These are phyloP conservation scores for Saturnispora galanensis DNA, from an alignment of 805 yeast genomes.

Conservation along the genomic window DNA sequence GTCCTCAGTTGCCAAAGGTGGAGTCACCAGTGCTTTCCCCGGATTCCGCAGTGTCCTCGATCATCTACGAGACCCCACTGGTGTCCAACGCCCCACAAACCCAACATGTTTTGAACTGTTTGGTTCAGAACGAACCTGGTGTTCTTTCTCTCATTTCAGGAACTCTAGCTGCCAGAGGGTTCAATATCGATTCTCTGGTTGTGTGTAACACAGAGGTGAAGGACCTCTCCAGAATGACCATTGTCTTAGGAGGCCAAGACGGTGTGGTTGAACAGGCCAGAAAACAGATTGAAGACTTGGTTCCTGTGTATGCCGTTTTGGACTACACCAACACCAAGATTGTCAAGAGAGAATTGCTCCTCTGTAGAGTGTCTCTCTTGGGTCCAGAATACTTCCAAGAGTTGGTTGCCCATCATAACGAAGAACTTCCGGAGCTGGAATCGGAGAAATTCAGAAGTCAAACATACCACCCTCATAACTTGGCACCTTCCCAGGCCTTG, in stretches of 20 bases:
- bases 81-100: conserved; percentile 53
- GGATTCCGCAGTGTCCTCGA: conserved; percentile 93
- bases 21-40: conserved; percentile 95
- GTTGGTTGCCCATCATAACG: conserved; percentile 74
- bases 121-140: conserved; percentile 98
- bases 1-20: conserved; percentile 87
- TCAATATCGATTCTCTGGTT: conserved; percentile 94
- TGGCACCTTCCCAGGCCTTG: conserved; percentile 83
- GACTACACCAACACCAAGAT: conserved; percentile 88
- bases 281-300: conserved; percentile 94
- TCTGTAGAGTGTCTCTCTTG: conserved; percentile 84
- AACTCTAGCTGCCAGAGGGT: conserved; percentile 94
- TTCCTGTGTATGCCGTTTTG: conserved; percentile 95
- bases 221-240: conserved; percentile 94
- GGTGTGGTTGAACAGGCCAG: conserved; percentile 97
- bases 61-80: conserved; percentile 81
- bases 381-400: conserved; percentile 99
- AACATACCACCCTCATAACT: conserved; percentile 76
- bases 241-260: conserved; percentile 87
- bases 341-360: conserved; percentile 79
- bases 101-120: conserved; percentile 88
- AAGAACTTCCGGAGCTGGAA: conserved; percentile 31
- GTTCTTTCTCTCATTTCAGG: conserved; percentile 89
- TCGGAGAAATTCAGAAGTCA: conserved; percentile 34
- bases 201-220: conserved; percentile 95